Conservation (phyloP, 1,284 basidiomycete genomes). For the Moesziomyces aphidis region DNA sequence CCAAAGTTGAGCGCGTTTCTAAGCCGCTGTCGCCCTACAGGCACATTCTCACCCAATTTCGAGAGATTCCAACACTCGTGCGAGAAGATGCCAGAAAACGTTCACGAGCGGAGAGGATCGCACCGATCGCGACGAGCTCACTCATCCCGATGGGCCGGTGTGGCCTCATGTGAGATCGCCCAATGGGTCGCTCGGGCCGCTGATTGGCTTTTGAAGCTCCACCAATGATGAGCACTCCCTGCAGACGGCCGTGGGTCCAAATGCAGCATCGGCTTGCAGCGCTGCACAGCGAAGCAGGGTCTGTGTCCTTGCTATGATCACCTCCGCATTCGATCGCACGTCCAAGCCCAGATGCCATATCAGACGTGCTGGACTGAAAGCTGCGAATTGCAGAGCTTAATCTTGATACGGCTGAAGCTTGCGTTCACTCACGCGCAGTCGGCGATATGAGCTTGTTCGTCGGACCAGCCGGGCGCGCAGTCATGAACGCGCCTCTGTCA, state of each 20-base stretch:
- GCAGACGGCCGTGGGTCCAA: neutral
- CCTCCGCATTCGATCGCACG: constrained; percentile 22
- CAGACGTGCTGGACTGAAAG: neutral
- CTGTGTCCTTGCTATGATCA: constrained; percentile 32
- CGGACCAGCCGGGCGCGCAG: too few relatives aligned
- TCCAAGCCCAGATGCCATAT: neutral
- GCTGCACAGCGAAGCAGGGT: constrained; percentile 36
- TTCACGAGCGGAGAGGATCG: neutral
- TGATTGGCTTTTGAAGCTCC: neutral
- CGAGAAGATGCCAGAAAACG: neutral
- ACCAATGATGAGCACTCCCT: neutral
- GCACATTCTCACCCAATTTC: constrained; percentile 10
- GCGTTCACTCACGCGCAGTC: too few relatives aligned
- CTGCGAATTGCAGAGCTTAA: too few relatives aligned
- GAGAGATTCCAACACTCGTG: neutral
- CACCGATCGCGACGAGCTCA: neutral
- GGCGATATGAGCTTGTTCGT: too few relatives aligned
- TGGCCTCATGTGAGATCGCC: neutral
- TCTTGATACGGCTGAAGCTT: too few relatives aligned
- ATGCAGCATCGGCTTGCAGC: constrained; percentile 7
- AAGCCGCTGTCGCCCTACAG: constrained; percentile 2
- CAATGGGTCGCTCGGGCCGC: too few relatives aligned
- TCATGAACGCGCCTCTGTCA: too few relatives aligned
- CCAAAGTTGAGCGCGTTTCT: constrained; percentile 38
- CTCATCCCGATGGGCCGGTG: too few relatives aligned